These are phyloP conservation scores for Aureobasidium musti DNA, from an alignment of 2,329 filamentous ascomycete species.

Conservation along the genomic window DNA sequence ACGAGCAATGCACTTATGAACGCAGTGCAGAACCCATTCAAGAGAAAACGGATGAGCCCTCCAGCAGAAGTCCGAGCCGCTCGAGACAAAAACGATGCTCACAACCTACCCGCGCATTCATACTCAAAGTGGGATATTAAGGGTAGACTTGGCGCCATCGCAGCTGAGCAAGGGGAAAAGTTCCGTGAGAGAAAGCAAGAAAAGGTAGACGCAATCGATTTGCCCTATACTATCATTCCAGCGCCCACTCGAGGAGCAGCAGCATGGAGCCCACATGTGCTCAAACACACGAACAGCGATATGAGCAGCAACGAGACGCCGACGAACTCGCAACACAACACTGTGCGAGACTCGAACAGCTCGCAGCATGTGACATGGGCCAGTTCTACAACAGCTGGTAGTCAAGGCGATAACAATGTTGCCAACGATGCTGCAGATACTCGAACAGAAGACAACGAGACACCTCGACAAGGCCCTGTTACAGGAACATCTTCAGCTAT, in stretches of 20 bases:
- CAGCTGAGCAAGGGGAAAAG: constrained; percentile 52
- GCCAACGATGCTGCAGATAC: background rate
- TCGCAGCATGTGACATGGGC: constrained; percentile 26
- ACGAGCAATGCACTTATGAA: constrained; percentile 48
- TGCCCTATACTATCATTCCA: constrained; percentile 63
- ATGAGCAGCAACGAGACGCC: background rate
- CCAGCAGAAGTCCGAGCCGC: constrained; percentile 60
- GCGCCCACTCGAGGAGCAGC: constrained; percentile 56
- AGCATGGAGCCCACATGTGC: constrained; percentile 53
- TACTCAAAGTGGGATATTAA: constrained; percentile 50
- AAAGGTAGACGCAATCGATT: constrained; percentile 42
- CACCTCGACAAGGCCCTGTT: background rate
- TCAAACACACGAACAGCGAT: constrained; percentile 13
- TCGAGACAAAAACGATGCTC: background rate
- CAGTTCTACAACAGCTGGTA: constrained; percentile 24
- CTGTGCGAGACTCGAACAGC: constrained; percentile 2
- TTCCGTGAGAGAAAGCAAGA: constrained; percentile 45
- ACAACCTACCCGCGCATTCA: constrained; percentile 47
- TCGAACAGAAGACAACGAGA: background rate
- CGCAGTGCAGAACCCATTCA: constrained; percentile 59
- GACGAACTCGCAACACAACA: background rate
- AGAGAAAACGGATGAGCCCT: constrained; percentile 58
- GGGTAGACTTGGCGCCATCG: constrained; percentile 51
- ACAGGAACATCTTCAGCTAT: background rate
- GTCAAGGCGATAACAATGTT: constrained; percentile 18